Evolutionary conservation across 2,329 filamentous ascomycete genomes (phyloP).

Genomic region (Hypoxylon sp.): DNA sequence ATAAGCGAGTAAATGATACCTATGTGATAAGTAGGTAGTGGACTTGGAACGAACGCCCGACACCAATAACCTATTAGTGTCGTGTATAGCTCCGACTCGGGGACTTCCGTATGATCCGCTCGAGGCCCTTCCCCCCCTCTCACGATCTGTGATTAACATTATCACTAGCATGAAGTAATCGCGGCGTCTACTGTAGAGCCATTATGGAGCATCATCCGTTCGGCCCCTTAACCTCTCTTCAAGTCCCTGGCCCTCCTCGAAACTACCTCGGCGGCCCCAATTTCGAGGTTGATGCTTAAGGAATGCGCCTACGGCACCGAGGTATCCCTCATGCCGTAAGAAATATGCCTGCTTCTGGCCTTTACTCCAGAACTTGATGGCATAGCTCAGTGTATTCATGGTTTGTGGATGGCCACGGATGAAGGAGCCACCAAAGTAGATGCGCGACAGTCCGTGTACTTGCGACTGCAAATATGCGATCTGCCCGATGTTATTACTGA

Average conservation of each 20-base stretch:
- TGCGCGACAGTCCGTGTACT: conserved; percentile 90
- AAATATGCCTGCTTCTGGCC: conserved; percentile 97
- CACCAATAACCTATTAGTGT: conserved; percentile 3
- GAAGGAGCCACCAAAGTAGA: conserved; percentile 98
- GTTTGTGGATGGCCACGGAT: conserved; percentile 97
- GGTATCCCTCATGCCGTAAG: conserved; percentile 93
- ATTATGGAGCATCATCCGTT: conserved; percentile 27
- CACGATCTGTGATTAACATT: background rate
- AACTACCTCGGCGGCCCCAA: conserved; percentile 88
- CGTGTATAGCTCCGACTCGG: background rate
- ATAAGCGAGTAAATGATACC: conserved; percentile 1
- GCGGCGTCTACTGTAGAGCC: background rate
- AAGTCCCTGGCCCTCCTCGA: conserved; percentile 67
- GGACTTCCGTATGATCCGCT: background rate
- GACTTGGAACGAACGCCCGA: background rate
- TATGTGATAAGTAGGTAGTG: background rate
- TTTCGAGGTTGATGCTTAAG: conserved; percentile 90
- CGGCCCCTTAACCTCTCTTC: conserved; percentile 52
- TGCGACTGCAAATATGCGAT: conserved; percentile 98
- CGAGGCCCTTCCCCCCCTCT: background rate
- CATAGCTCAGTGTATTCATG: conserved; percentile 97
- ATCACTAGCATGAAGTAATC: background rate
- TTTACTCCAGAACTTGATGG: conserved; percentile 97
- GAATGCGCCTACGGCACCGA: conserved; percentile 94
- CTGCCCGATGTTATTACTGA: conserved; percentile 98